Percentiles rank a stretch among this genome's conserved stretches.
Evolutionary conservation across 106 monocot genomes (phyloP).

Genomic region (Platanthera guangdongensis): DNA sequence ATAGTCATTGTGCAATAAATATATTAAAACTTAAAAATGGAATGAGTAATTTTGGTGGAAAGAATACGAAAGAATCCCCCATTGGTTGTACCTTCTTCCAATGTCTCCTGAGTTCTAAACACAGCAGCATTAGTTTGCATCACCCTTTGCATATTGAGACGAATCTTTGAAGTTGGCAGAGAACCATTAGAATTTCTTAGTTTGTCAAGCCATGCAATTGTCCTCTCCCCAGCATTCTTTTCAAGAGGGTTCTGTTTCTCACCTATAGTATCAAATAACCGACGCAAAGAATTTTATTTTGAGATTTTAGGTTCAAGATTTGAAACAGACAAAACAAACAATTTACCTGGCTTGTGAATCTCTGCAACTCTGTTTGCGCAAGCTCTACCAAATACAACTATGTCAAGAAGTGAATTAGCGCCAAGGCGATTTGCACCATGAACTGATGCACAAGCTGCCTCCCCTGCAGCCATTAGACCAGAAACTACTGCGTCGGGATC

Average conservation of each 20-base stretch:
- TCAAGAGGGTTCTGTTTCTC: constrained; percentile 77
- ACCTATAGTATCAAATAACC: constrained; percentile 25
- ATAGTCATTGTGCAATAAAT: not conserved
- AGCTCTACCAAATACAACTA: constrained; percentile 96
- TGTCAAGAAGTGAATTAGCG: constrained; percentile 97
- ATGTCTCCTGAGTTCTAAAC: constrained; percentile 89
- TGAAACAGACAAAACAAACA: not conserved
- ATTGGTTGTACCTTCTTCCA: constrained; percentile 69
- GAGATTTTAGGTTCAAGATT: not conserved
- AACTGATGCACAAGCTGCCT: constrained; percentile 97
- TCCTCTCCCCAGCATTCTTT: constrained; percentile 73
- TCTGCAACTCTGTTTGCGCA: constrained; percentile 97
- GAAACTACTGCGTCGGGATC: constrained; percentile 81
- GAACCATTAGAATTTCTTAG: constrained; percentile 87
- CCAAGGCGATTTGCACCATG: constrained; percentile 98
- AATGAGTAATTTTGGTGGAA: not conserved
- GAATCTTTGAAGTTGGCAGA: constrained; percentile 80
- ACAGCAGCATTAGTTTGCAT: constrained; percentile 99
- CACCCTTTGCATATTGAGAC: constrained; percentile 95
- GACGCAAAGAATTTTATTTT: not conserved
- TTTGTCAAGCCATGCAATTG: constrained; percentile 91
- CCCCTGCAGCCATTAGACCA: constrained; percentile 93
- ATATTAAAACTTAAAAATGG: not conserved
- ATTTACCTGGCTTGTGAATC: constrained; percentile 65
- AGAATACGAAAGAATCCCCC: not conserved